These are phyloP conservation scores for Trichoderma endophyticum DNA, from an alignment of 2,329 filamentous ascomycete genomes.

Conservation along the genomic window DNA sequence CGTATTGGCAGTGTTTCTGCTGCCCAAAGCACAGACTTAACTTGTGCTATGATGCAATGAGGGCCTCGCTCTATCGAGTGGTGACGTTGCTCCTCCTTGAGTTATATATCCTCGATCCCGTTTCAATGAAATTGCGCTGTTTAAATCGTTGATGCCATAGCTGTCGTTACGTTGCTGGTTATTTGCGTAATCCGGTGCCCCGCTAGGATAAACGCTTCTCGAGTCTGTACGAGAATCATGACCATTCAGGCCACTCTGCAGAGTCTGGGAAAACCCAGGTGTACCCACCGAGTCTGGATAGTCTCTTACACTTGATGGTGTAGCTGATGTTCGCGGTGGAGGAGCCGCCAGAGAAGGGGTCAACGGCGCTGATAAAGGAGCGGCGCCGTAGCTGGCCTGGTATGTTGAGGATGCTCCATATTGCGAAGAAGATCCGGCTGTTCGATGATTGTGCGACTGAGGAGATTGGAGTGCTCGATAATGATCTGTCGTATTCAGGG, in stretches of 20 bases:
- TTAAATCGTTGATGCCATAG: constrained; percentile 1
- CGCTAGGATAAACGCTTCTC: constrained; percentile 43
- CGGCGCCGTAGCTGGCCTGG: constrained; percentile 50
- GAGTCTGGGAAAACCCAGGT: constrained; percentile 50
- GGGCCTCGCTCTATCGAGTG: not conserved
- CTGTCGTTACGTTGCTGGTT: constrained; percentile 11
- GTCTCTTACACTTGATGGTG: constrained; percentile 38
- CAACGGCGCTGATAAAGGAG: constrained; percentile 45
- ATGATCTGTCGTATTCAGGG: constrained; percentile 44
- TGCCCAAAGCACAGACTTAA: not conserved
- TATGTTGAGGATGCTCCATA: constrained; percentile 45
- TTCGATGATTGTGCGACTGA: not conserved
- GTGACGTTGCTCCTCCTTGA: not conserved
- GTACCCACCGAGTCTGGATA: constrained; percentile 51
- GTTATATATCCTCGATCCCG: constrained; percentile 13
- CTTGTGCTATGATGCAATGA: not conserved
- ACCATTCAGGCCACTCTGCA: constrained; percentile 29
- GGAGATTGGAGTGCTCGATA: constrained; percentile 34
- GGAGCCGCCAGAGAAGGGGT: constrained; percentile 28
- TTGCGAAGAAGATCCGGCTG: constrained; percentile 35
- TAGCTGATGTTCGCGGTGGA: constrained; percentile 21
- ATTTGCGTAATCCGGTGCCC: constrained; percentile 27
- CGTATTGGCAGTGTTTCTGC: not conserved
- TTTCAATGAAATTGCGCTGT: not conserved
- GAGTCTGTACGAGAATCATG: constrained; percentile 42